Conservation (phyloP, 257 asterid species). For the Solanum lignicaule region DNA sequence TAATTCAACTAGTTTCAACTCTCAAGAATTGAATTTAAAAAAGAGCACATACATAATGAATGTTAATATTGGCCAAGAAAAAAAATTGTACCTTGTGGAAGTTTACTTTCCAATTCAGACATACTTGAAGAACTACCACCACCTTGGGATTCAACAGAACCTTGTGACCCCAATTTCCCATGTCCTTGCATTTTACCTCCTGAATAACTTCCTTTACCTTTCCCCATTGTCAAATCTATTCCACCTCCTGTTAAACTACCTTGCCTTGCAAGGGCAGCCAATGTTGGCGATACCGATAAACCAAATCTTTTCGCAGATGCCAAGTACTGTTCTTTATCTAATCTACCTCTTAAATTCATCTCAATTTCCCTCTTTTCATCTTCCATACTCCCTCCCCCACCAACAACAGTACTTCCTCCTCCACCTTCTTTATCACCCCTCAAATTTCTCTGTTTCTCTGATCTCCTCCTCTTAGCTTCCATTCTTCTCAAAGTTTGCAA, state of each 20-base stretch:
- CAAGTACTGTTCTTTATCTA: conserved; percentile 44
- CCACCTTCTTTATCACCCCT: conserved; percentile 29
- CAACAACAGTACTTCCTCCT: conserved; percentile 7
- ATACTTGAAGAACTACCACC: conserved; percentile 66
- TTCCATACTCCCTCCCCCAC: conserved; percentile 27
- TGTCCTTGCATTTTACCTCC: conserved; percentile 25
- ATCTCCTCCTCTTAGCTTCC: conserved; percentile 91
- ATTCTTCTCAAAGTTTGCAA: conserved; percentile 76
- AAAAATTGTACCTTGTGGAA: conserved; percentile 48
- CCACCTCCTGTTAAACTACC: conserved; percentile 24
- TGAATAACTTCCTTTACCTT: conserved; percentile 36
- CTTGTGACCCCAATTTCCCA: conserved; percentile 32
- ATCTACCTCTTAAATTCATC: conserved; percentile 43
- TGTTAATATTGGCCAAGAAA: not conserved
- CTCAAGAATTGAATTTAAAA: not conserved
- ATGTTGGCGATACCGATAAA: conserved; percentile 19
- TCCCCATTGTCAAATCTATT: conserved; percentile 24
- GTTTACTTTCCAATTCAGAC: conserved; percentile 55
- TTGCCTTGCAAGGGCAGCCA: conserved; percentile 19
- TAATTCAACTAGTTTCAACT: not conserved
- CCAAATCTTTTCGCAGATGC: conserved; percentile 29
- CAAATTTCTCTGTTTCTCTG: conserved; percentile 65
- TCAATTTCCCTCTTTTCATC: conserved; percentile 57
- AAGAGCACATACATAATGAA: not conserved
- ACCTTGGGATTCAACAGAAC: conserved; percentile 62